Conservation (phyloP, 805 yeast species). For the Kodamaea fukazawae region DNA sequence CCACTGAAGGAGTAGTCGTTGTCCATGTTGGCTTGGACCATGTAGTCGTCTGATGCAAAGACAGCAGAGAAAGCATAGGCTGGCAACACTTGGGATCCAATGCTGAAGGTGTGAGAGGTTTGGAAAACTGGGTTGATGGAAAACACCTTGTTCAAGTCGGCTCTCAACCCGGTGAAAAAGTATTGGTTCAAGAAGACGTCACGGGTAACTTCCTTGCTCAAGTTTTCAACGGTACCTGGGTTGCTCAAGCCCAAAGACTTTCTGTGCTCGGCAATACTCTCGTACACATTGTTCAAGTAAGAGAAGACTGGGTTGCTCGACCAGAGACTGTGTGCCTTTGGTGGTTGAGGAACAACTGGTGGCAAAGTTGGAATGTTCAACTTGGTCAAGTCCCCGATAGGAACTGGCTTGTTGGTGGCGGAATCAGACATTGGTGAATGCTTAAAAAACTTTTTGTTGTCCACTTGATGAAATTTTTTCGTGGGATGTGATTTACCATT, state of each 20-base stretch:
- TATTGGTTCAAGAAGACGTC: constrained; percentile 89
- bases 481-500: too few species aligned
- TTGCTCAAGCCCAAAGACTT: constrained; percentile 75
- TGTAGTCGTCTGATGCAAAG: constrained; percentile 79
- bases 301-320: constrained; percentile 80
- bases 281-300: constrained; percentile 73
- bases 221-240: constrained; percentile 76
- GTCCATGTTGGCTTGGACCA: constrained; percentile 90
- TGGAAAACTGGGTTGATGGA: constrained; percentile 93
- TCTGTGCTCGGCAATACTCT: constrained; percentile 72
- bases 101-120: constrained; percentile 87
- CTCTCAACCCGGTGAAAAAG: constrained; percentile 92
- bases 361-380: constrained; percentile 57
- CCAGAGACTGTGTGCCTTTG: constrained; percentile 63
- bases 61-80: constrained; percentile 89
- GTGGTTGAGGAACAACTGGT: constrained; percentile 51
- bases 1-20: constrained; percentile 83
- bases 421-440: constrained; percentile 10
- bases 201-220: constrained; percentile 69
- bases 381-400: constrained; percentile 61
- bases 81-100: constrained; percentile 83
- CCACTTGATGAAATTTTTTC: too few species aligned
- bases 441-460: too few species aligned
- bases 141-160: constrained; percentile 91
- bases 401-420: constrained; percentile 35